phyloP scores from a whole-genome alignment of 805 yeast species.

The Candida nemodendra region DNA sequence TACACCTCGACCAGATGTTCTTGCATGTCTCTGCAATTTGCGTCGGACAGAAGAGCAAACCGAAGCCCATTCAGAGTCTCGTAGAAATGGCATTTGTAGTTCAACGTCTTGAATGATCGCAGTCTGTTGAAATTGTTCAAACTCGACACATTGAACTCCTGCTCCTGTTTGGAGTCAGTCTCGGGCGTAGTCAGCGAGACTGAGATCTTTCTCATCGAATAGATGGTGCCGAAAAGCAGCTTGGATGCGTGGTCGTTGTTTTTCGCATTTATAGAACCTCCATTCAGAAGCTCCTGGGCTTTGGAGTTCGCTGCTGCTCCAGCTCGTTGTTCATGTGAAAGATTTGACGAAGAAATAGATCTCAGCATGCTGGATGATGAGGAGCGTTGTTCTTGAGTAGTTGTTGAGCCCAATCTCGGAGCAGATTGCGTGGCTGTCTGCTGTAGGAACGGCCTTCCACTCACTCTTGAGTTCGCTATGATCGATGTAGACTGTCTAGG shows the following conservation, averaged over 20 bases:
- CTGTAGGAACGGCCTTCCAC: neutral
- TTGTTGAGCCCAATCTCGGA: neutral
- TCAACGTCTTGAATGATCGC: constrained; percentile 62
- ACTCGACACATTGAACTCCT: constrained; percentile 10
- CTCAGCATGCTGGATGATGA: neutral
- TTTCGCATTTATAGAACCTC: constrained; percentile 46
- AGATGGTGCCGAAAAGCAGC: constrained; percentile 80
- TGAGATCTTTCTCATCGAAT: constrained; percentile 74
- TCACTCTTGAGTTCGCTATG: neutral
- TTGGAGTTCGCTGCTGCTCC: constrained; percentile 5
- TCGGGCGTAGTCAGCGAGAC: constrained; percentile 27
- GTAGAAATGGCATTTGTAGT: constrained; percentile 73
- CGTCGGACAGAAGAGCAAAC: constrained; percentile 73
- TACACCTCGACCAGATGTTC: constrained; percentile 57
- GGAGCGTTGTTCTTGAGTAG: neutral
- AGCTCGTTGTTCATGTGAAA: neutral
- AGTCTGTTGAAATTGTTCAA: constrained; percentile 33
- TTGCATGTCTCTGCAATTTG: constrained; percentile 53
- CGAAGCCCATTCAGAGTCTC: constrained; percentile 80
- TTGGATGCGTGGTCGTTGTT: constrained; percentile 72
- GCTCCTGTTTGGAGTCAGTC: constrained; percentile 1
- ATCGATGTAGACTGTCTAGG: constrained; percentile 5
- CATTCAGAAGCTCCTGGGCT: constrained; percentile 12
- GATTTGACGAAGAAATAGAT: neutral
- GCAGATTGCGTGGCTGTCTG: neutral